These are phyloP conservation scores for Rhododendron molle DNA, from an alignment of 148 eudicot genomes.

Conservation along the genomic window DNA sequence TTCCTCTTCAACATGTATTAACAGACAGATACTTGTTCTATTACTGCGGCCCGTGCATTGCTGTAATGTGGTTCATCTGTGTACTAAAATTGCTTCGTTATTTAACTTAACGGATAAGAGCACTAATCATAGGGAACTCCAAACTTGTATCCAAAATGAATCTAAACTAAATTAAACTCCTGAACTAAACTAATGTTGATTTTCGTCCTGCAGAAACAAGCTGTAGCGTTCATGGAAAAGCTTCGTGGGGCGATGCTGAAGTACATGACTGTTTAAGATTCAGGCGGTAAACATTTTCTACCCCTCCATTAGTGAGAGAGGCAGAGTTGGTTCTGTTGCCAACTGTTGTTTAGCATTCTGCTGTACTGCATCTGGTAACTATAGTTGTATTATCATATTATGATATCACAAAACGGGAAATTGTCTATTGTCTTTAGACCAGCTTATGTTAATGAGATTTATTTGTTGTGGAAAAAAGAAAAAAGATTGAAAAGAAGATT, in stretches of 20 bases:
- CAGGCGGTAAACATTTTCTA: not conserved
- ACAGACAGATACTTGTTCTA: not conserved
- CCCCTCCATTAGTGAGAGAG: not conserved
- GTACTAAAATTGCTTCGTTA: not conserved
- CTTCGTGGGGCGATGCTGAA: slow-evolving; percentile 71
- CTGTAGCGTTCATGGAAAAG: slow-evolving; percentile 93
- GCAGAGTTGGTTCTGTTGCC: not conserved
- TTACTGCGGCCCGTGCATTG: not conserved
- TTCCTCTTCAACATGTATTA: slow-evolving; percentile 4
- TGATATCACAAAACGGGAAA: not conserved
- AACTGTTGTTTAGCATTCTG: not conserved
- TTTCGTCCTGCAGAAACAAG: slow-evolving; percentile 55
- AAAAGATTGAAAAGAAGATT: too few relatives aligned
- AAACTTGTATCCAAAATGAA: not conserved
- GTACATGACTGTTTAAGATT: slow-evolving; percentile 71
- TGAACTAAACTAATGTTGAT: not conserved
- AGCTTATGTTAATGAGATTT: not conserved
- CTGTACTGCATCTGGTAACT: not conserved
- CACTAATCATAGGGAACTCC: not conserved
- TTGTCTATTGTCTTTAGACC: not conserved
- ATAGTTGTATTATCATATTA: not conserved
- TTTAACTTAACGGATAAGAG: not conserved
- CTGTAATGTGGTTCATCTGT: not conserved
- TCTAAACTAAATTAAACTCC: not conserved
- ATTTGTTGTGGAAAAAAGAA: not conserved